phyloP scores from a whole-genome alignment of 495 filamentous ascomycete genomes.

The Glutinoglossum americanum region DNA sequence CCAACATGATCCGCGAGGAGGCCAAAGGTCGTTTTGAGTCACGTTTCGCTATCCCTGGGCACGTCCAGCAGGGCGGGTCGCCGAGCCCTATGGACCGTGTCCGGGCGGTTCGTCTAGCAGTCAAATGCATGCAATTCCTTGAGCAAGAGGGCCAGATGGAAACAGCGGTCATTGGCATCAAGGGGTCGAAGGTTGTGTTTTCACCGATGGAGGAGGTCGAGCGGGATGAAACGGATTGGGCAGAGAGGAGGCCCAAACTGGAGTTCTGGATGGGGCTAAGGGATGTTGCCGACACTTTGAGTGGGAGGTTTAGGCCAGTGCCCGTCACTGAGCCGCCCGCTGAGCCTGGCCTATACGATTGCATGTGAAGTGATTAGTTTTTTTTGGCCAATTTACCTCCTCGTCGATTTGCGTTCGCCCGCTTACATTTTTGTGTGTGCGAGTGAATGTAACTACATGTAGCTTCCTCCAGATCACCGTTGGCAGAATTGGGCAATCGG shows the following conservation, averaged over 20 bases:
- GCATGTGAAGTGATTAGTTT: too few relatives aligned
- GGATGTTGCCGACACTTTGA: slow-evolving; percentile 63
- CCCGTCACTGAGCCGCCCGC: neutral
- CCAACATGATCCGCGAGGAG: slow-evolving; percentile 88
- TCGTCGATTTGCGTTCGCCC: too few relatives aligned
- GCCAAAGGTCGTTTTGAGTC: slow-evolving; percentile 82
- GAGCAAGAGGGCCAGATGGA: slow-evolving; percentile 54
- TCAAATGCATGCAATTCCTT: slow-evolving; percentile 75
- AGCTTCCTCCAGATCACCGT: too few relatives aligned
- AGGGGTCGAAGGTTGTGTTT: slow-evolving; percentile 74
- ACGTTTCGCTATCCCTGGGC: slow-evolving; percentile 81
- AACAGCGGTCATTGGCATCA: slow-evolving; percentile 71
- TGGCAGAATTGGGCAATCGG: too few relatives aligned
- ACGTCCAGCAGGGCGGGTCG: slow-evolving; percentile 89
- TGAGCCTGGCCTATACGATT: neutral
- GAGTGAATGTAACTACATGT: too few relatives aligned
- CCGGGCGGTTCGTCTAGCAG: slow-evolving; percentile 74
- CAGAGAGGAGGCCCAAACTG: slow-evolving; percentile 57
- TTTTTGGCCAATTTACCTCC: too few relatives aligned
- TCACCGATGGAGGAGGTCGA: slow-evolving; percentile 58
- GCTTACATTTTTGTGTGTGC: too few relatives aligned
- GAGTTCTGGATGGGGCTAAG: slow-evolving; percentile 76
- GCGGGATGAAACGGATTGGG: slow-evolving; percentile 80
- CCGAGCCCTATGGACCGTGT: slow-evolving; percentile 88
- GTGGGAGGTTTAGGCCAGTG: slow-evolving; percentile 29